Evolutionary conservation across 495 filamentous ascomycete species (phyloP), one percentile per base, ranked within the genome.

Genomic region (Schizothecium vesticola): DNA sequence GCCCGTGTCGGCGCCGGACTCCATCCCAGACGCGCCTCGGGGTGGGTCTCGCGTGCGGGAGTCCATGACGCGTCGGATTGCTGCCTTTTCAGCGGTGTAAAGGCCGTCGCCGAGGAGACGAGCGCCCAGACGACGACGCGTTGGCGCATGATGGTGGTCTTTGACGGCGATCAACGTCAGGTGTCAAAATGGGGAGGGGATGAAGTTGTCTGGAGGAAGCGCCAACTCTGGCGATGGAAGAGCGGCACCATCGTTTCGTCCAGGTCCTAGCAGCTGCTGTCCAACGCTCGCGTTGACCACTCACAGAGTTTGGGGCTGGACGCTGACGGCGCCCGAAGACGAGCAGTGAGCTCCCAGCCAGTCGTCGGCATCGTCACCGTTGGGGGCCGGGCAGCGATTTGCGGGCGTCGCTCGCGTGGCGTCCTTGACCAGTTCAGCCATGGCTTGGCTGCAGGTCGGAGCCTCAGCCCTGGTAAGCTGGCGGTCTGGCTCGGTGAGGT

Each of bases 1-100:
- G 23, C n/a, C 55, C 65, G 69, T 9, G 69, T 67, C 7, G 69
- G 69, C 21, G 31, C 64, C 51, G 69, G 69, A 21, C 21, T 60
- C 69, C 69, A 67, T 58, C 55, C 69, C n/a, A 67, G 21, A 31
- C 65, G 21, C 4, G 56, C 66, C 36, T 61, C 33, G 19, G 56
- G 59, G 12, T n/a, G 19, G 11, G 69, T 70, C 43, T 70, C 60
- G 12, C 56, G 36, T 19, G 69, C 65, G 21, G 60, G 65, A 21
- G 64, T 65, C 69, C 69, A 71, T 33, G 65, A 64, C 22, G 33
- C 11, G 13, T 71, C 51, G 56, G 21, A 19, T 4, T 36, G 43
- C 11, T 56, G 65, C 4, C 64, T 59, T 22, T 33, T 24, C 29
- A 61, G n/a, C n/a, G 65, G 60, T 21, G 59, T 28, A 16, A 64